phyloP scores from a whole-genome alignment of 2,329 filamentous ascomycete species.

The Arthrobotrys sphaeroides region DNA sequence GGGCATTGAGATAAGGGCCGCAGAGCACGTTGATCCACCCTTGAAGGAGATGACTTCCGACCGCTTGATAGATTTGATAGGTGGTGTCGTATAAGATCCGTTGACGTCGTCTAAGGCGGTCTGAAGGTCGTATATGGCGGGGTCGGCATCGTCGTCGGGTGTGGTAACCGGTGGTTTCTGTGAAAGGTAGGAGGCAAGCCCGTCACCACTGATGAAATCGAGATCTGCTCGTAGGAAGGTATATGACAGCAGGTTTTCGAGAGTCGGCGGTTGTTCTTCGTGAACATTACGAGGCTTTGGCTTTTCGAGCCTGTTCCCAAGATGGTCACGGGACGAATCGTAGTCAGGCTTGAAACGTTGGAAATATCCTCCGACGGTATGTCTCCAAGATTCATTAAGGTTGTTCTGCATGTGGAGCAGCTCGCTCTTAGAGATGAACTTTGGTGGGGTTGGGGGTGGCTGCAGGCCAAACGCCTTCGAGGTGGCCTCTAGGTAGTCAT shows the following conservation, averaged over 20 bases:
- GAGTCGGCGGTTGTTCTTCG: conserved; percentile 65
- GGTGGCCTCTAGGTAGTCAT: conserved; percentile 86
- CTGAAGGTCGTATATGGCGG: conserved; percentile 73
- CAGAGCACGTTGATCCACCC: conserved; percentile 89
- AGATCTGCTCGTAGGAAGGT: conserved; percentile 93
- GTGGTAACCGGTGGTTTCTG: conserved; percentile 70
- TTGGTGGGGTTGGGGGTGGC: conserved; percentile 46
- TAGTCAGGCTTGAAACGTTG: conserved; percentile 88
- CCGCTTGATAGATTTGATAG: conserved; percentile 41
- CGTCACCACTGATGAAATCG: conserved; percentile 91
- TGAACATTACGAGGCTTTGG: conserved; percentile 49
- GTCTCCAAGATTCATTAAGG: conserved; percentile 80
- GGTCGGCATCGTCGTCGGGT: conserved; percentile 69
- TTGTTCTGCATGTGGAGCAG: conserved; percentile 75
- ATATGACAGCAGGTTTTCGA: conserved; percentile 85
- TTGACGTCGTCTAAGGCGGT: conserved; percentile 50
- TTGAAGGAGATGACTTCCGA: conserved; percentile 69
- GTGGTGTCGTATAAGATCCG: conserved; percentile 48
- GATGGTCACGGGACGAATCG: conserved; percentile 57
- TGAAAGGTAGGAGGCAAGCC: conserved; percentile 61
- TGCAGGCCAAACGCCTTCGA: conserved; percentile 68
- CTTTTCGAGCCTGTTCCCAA: conserved; percentile 38
- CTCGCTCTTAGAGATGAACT: conserved; percentile 63
- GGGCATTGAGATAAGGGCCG: conserved; percentile 90
- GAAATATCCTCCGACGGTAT: conserved; percentile 92